Evolutionary conservation across 768 basidiomycete species (phyloP).

Genomic region (Hygrophoropsis aurantiaca): DNA sequence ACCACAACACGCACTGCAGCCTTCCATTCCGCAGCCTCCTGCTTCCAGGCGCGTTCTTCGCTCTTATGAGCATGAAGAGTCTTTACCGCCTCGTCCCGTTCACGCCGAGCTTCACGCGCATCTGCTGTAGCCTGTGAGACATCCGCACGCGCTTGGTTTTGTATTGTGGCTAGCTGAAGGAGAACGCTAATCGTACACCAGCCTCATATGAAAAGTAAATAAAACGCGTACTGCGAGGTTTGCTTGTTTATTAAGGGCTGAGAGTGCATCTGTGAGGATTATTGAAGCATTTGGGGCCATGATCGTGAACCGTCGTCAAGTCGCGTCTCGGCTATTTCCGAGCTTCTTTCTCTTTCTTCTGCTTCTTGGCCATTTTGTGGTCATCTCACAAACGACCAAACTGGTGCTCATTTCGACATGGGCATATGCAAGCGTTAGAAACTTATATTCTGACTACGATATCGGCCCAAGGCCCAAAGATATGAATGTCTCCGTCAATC

Average conservation of each 20-base stretch:
- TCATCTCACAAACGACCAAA: background rate
- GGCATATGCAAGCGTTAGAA: background rate
- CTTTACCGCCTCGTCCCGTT: slow-evolving; percentile 51
- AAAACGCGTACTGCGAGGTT: slow-evolving; percentile 36
- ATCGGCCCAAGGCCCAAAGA: too few relatives aligned
- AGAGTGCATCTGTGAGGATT: slow-evolving; percentile 42
- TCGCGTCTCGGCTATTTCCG: slow-evolving; percentile 23
- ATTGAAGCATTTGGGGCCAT: slow-evolving; percentile 33
- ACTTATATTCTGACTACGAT: too few relatives aligned
- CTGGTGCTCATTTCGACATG: background rate
- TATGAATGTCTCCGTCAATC: too few relatives aligned
- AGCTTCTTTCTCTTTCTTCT: background rate
- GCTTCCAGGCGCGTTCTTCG: slow-evolving; percentile 50
- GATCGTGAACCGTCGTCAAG: slow-evolving; percentile 5
- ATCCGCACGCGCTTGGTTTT: slow-evolving; percentile 55
- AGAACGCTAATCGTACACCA: slow-evolving; percentile 6
- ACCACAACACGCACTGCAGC: slow-evolving; percentile 43
- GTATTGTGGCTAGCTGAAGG: slow-evolving; percentile 51
- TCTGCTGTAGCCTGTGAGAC: slow-evolving; percentile 49
- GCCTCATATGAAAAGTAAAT: background rate
- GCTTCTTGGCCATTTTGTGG: too few relatives aligned
- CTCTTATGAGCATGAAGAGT: slow-evolving; percentile 43
- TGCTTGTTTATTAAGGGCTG: slow-evolving; percentile 39
- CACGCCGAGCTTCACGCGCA: slow-evolving; percentile 43
- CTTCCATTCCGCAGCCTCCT: slow-evolving; percentile 39